phyloP scores from a whole-genome alignment of 2,329 filamentous ascomycete species.

The Ophiostoma novo-ulmi region DNA sequence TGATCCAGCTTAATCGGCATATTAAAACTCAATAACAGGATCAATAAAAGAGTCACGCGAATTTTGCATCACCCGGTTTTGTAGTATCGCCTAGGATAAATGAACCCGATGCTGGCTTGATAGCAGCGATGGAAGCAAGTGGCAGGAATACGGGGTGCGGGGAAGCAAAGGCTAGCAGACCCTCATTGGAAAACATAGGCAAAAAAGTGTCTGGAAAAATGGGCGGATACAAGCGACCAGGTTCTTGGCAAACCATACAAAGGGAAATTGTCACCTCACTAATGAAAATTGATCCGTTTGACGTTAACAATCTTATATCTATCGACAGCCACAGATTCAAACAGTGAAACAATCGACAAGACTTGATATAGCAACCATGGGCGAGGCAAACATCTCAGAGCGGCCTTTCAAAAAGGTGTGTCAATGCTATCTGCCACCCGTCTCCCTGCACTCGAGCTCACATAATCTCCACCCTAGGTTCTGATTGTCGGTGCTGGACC shows the following conservation, averaged over 20 bases:
- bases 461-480: slow-evolving; percentile 32
- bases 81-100: background rate
- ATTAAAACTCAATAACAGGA: no score
- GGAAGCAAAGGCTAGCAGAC: background rate
- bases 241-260: slow-evolving; percentile 5
- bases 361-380: background rate
- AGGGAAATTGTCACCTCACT: background rate
- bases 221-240: background rate
- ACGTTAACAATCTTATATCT: background rate
- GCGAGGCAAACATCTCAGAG: background rate
- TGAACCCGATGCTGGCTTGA: background rate
- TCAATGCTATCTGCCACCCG: background rate
- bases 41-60: no score
- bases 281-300: background rate
- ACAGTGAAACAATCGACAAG: background rate
- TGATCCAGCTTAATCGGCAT: background rate
- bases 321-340: background rate
- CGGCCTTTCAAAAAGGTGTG: slow-evolving; percentile 8
- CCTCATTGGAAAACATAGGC: background rate
- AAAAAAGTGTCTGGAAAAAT: background rate
- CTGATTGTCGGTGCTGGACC: slow-evolving; percentile 48
- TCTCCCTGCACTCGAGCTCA: background rate
- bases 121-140: background rate
- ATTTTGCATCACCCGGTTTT: no score
- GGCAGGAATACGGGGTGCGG: background rate